A percentile compares a stretch with the other conserved stretches of the same genome.
Conservation (phyloP, 1,284 basidiomycete genomes). For the Malassezia caprae region DNA sequence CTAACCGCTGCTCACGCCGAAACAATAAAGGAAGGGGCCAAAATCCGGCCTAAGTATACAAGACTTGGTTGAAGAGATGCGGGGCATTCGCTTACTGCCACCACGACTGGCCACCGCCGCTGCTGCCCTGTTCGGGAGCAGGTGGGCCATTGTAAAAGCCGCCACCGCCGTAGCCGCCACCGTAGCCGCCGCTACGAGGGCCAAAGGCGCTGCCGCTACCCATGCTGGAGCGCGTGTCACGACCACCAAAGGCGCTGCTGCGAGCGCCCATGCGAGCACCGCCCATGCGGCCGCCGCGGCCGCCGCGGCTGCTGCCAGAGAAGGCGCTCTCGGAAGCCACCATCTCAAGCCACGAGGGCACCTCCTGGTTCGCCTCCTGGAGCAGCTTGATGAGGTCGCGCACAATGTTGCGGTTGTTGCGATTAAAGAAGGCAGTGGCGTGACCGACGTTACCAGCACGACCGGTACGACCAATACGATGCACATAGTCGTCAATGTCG, state of each 20-base stretch:
- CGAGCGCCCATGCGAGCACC: slow-evolving; percentile 39
- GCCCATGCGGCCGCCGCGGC: slow-evolving; percentile 56
- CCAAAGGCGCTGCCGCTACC: slow-evolving; percentile 27
- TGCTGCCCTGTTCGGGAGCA: slow-evolving; percentile 12
- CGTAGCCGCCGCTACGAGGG: slow-evolving; percentile 28
- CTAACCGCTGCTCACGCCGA: slow-evolving; percentile 14
- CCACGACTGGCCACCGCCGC: slow-evolving; percentile 16
- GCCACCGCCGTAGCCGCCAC: slow-evolving; percentile 22
- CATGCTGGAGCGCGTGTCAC: slow-evolving; percentile 45
- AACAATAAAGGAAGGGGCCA: slow-evolving; percentile 9
- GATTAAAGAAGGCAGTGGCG: slow-evolving; percentile 57
- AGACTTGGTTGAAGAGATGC: background rate
- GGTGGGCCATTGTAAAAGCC: slow-evolving; percentile 19
- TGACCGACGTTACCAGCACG: slow-evolving; percentile 98
- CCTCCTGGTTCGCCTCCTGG: slow-evolving; percentile 91
- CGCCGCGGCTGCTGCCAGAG: slow-evolving; percentile 53
- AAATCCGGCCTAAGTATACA: slow-evolving; percentile 14
- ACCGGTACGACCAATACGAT: slow-evolving; percentile 74
- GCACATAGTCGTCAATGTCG: slow-evolving; percentile 70
- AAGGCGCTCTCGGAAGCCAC: slow-evolving; percentile 73
- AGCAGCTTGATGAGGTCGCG: slow-evolving; percentile 84
- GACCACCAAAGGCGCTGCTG: slow-evolving; percentile 31
- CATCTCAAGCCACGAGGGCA: slow-evolving; percentile 81
- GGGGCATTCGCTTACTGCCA: slow-evolving; percentile 12
- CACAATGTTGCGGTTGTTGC: slow-evolving; percentile 61